A percentile compares a stretch with the other conserved stretches of the same genome.
Conservation (phyloP, 495 filamentous ascomycete species). For the Penicillium paradoxum region DNA sequence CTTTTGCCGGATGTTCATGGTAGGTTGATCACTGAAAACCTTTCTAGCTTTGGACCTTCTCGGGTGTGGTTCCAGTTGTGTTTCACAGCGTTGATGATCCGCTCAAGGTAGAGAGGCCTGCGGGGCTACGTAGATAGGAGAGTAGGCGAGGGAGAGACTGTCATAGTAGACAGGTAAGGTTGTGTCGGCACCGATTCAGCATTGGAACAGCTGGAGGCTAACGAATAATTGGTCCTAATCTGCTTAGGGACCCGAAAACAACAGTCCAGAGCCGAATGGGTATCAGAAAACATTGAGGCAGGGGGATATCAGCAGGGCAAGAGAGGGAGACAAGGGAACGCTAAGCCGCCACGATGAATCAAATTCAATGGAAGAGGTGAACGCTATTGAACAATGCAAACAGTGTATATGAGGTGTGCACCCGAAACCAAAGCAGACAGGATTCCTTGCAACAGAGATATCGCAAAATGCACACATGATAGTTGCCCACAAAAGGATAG, state of each 20-base stretch:
- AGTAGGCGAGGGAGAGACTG: neutral
- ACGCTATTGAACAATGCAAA: constrained; percentile 18
- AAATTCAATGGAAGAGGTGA: constrained; percentile 11
- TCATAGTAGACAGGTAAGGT: neutral
- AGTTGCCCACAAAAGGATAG: neutral
- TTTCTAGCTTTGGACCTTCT: constrained; percentile 1
- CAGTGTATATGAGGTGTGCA: neutral
- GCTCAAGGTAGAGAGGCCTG: constrained; percentile 2
- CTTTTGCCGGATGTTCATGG: too few species aligned
- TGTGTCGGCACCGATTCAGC: too few species aligned
- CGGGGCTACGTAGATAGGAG: neutral
- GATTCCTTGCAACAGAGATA: neutral
- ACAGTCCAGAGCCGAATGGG: neutral
- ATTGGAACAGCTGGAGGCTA: neutral
- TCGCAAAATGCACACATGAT: neutral
- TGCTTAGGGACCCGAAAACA: neutral
- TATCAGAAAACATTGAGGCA: neutral
- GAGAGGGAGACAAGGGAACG: constrained; percentile 8
- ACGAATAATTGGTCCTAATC: neutral
- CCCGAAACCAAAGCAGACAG: neutral
- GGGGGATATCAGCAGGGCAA: neutral
- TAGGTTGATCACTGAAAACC: neutral
- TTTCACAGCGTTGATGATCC: constrained; percentile 14
- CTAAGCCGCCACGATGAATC: constrained; percentile 14
- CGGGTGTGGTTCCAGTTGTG: neutral